Percentiles rank a stretch among this genome's conserved stretches.
phyloP scores from a whole-genome alignment of 1,139 yeast genomes.

The Debaryomyces subglobosus region DNA sequence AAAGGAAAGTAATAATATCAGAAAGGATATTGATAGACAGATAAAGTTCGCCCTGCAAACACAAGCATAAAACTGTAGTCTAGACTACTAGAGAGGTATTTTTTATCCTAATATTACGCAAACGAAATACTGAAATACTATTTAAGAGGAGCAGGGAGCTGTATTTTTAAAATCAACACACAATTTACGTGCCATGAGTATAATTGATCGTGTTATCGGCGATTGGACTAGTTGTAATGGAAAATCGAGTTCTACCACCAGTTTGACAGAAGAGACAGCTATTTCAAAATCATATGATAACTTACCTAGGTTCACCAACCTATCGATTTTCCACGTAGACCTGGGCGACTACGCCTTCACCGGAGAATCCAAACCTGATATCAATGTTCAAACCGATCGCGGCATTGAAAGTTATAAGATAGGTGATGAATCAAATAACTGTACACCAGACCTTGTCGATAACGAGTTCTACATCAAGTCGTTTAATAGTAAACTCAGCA shows the following conservation, averaged over 20 bases:
- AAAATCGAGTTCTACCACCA: conserved; percentile 15
- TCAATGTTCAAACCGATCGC: neutral
- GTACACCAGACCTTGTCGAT: neutral
- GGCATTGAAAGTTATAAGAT: neutral
- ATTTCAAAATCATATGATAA: neutral
- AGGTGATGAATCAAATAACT: neutral
- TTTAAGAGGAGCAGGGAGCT: neutral
- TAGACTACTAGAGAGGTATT: neutral
- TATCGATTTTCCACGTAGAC: conserved; percentile 1
- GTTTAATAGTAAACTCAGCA: conserved; percentile 8
- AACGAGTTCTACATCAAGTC: conserved; percentile 9
- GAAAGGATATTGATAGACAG: neutral
- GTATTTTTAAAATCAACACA: neutral
- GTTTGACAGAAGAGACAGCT: conserved; percentile 10
- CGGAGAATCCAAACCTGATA: neutral
- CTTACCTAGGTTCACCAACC: conserved; percentile 3
- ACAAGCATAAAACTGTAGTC: neutral
- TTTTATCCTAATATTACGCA: neutral
- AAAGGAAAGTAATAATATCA: neutral
- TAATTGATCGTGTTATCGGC: conserved; percentile 9
- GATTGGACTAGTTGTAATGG: conserved; percentile 8
- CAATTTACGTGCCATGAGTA: neutral
- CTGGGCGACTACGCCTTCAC: neutral
- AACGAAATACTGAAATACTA: neutral
- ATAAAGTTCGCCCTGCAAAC: neutral